Conservation (phyloP, 768 basidiomycete genomes). For the Paxillus involutus region DNA sequence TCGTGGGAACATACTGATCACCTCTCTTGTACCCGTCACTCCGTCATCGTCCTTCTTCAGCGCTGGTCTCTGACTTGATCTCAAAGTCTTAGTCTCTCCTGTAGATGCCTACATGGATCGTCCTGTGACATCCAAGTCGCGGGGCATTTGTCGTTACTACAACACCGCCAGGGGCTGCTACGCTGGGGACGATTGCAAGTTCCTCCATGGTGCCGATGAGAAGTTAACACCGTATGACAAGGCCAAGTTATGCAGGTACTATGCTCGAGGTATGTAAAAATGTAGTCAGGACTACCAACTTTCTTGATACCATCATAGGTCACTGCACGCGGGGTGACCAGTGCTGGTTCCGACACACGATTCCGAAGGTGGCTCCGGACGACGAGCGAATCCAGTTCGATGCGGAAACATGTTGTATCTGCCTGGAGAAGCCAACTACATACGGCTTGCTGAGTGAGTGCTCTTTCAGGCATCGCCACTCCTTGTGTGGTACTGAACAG, state of each 20-base stretch:
- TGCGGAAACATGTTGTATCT: constrained; percentile 65
- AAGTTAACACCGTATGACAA: constrained; percentile 68
- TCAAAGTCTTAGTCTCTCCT: not conserved
- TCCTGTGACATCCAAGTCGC: constrained; percentile 66
- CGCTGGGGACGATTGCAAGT: constrained; percentile 70
- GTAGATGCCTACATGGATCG: constrained; percentile 41
- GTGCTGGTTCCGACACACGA: constrained; percentile 75
- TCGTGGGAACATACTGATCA: not conserved
- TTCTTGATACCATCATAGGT: constrained; percentile 39
- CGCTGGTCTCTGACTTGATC: not conserved
- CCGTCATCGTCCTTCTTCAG: not conserved
- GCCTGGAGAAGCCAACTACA: constrained; percentile 67
- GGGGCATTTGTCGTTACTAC: constrained; percentile 74
- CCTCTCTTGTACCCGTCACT: not conserved
- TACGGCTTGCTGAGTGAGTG: constrained; percentile 67
- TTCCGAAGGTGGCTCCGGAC: constrained; percentile 19
- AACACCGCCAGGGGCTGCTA: constrained; percentile 65
- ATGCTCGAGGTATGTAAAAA: constrained; percentile 47
- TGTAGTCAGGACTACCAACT: not conserved
- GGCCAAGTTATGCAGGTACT: constrained; percentile 68
- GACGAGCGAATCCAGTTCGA: constrained; percentile 30
- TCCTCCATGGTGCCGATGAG: constrained; percentile 59
- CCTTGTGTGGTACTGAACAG: constrained; percentile 5
- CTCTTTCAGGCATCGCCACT: not conserved
- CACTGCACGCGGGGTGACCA: constrained; percentile 66